Evolutionary conservation across 352 stramenopile genomes (phyloP).

Genomic region (Globisporangium okanoganense): DNA sequence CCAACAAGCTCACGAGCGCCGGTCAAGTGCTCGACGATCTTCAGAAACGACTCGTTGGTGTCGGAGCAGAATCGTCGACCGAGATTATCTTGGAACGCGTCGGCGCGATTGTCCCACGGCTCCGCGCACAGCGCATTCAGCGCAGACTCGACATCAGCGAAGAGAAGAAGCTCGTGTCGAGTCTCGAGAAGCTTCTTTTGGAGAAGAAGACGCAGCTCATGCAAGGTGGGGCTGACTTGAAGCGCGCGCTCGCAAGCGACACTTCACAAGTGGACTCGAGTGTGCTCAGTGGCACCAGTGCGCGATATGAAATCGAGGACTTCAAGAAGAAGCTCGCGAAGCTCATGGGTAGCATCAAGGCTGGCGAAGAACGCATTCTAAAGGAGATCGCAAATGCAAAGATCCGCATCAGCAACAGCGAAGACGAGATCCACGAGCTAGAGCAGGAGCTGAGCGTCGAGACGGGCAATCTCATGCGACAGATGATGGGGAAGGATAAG

Average conservation of each 20-base stretch:
- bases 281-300: slow-evolving; percentile 50
- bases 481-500: slow-evolving; percentile 52
- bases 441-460: slow-evolving; percentile 65
- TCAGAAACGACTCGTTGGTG: slow-evolving; percentile 53
- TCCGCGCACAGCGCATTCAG: slow-evolving; percentile 57
- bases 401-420: slow-evolving; percentile 59
- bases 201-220: slow-evolving; percentile 55
- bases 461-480: slow-evolving; percentile 71
- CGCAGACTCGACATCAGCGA: slow-evolving; percentile 52
- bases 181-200: slow-evolving; percentile 44
- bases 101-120: slow-evolving; percentile 49
- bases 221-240: slow-evolving; percentile 64
- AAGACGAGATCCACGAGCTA: slow-evolving; percentile 65
- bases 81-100: slow-evolving; percentile 64
- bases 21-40: slow-evolving; percentile 37
- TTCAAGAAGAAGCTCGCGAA: slow-evolving; percentile 77
- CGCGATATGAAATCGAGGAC: slow-evolving; percentile 67
- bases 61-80: slow-evolving; percentile 56
- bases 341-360: slow-evolving; percentile 59
- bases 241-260: slow-evolving; percentile 60
- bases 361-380: slow-evolving; percentile 45
- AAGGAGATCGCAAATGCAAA: slow-evolving; percentile 61
- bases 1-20: slow-evolving; percentile 40
- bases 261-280: slow-evolving; percentile 61
- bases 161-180: slow-evolving; percentile 45